phyloP scores from a whole-genome alignment of 179 eudicot genomes.

The Amaranthus tricolor region DNA sequence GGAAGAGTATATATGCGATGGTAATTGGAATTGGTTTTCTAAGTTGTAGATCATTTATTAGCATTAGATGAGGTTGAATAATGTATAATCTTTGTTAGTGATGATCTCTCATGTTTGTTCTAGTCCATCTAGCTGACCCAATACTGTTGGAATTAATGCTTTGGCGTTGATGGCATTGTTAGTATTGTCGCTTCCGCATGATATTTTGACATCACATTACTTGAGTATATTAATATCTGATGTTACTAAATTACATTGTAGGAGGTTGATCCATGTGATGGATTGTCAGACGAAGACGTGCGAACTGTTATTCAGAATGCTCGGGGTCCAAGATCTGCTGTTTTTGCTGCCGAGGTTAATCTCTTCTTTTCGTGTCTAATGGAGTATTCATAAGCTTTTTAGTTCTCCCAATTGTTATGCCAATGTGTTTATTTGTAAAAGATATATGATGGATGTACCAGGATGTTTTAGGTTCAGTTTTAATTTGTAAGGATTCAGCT shows the following conservation, averaged over 20 bases:
- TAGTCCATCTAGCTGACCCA: no score
- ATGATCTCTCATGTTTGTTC: no score
- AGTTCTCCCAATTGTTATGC: neutral
- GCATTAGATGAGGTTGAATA: no score
- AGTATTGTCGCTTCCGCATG: neutral
- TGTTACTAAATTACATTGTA: slow-evolving; percentile 23
- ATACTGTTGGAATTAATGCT: no score
- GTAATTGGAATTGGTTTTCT: no score
- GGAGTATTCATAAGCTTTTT: neutral
- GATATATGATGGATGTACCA: neutral
- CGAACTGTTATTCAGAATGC: slow-evolving; percentile 60
- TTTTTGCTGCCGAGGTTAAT: slow-evolving; percentile 55
- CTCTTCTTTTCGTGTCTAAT: slow-evolving; percentile 8
- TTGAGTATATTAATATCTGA: neutral
- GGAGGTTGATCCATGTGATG: slow-evolving; percentile 66
- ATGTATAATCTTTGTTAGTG: no score
- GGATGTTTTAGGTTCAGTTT: neutral
- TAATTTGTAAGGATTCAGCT: neutral
- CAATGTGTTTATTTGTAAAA: neutral
- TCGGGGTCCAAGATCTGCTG: slow-evolving; percentile 59
- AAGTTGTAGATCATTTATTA: no score
- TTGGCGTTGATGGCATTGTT: neutral
- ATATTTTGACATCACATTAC: neutral
- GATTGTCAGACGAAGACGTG: slow-evolving; percentile 50
- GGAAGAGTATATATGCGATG: no score